A percentile compares a stretch with the other conserved stretches of the same genome.
Conservation (phyloP, 1,284 basidiomycete genomes). For the Schizophyllum amplum region DNA sequence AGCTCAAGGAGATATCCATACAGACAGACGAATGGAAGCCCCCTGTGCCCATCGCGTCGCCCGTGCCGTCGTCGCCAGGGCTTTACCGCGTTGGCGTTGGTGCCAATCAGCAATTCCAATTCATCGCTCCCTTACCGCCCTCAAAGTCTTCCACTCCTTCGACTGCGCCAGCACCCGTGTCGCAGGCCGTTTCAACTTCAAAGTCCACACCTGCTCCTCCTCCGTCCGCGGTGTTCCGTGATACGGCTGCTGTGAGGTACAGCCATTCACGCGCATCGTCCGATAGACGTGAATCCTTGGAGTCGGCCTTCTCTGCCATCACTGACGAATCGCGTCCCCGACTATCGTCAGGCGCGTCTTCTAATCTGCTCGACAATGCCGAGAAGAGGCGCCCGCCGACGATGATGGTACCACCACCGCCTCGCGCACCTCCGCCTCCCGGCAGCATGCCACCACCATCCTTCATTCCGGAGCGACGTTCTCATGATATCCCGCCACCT, state of each 20-base stretch:
- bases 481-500: conserved; percentile 59
- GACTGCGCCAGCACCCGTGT: conserved; percentile 17
- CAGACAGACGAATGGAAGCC: conserved; percentile 72
- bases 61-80: conserved; percentile 24
- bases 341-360: conserved; percentile 41
- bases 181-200: conserved; percentile 13
- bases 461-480: conserved; percentile 64
- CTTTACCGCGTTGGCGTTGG: conserved; percentile 51
- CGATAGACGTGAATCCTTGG: conserved; percentile 45
- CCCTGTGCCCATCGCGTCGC: conserved; percentile 18
- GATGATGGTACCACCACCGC: conserved; percentile 82
- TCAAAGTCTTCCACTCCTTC: conserved; percentile 18
- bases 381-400: conserved; percentile 79
- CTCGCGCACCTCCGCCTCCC: conserved; percentile 70
- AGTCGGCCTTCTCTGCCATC: conserved; percentile 52
- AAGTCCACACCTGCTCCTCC: conserved; percentile 16
- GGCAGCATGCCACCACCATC: conserved; percentile 65
- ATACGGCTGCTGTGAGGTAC: conserved; percentile 20
- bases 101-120: conserved; percentile 64
- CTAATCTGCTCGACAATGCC: conserved; percentile 31
- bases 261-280: conserved; percentile 23
- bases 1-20: conserved; percentile 62
- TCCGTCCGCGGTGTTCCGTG: conserved; percentile 31
- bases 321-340: conserved; percentile 29
- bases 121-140: conserved; percentile 48